phyloP scores from a whole-genome alignment of 306 rosid species.

The Hylodesmum podocarpum region DNA sequence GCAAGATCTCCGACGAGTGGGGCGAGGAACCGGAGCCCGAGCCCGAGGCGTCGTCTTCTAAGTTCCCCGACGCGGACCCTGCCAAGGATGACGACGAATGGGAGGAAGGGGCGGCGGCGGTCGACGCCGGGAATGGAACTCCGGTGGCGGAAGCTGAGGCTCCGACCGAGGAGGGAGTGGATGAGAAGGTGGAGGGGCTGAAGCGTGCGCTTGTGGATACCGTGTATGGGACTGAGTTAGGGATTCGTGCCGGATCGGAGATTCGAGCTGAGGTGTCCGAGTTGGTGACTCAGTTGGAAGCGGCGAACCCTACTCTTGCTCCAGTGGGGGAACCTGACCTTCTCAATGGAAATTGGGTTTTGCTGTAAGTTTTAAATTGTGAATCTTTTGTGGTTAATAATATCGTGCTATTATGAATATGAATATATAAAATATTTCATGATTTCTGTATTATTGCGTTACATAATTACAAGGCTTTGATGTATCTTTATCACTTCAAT shows the following conservation, averaged over 20 bases:
- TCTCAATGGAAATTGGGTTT: conserved; percentile 85
- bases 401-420: background rate
- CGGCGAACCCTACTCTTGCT: conserved; percentile 69
- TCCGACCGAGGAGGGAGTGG: conserved; percentile 15
- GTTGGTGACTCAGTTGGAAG: conserved; percentile 86
- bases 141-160: conserved; percentile 23
- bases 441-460: background rate
- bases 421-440: background rate
- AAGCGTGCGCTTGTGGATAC: conserved; percentile 82
- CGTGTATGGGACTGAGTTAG: conserved; percentile 78
- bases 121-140: conserved; percentile 51
- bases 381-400: background rate
- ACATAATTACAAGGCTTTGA: background rate
- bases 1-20: conserved; percentile 67
- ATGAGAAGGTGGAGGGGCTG: conserved; percentile 50
- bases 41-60: conserved; percentile 37
- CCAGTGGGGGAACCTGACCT: conserved; percentile 65
- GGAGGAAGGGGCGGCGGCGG: conserved; percentile 45
- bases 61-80: conserved; percentile 63
- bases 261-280: conserved; percentile 86
- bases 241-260: conserved; percentile 77
- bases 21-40: conserved; percentile 64
- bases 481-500: background rate
- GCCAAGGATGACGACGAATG: conserved; percentile 79
- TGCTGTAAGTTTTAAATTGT: conserved; percentile 64